Base-by-base conservation (phyloP, 1,139 yeast genomes). In the Pichia sp. region DNA sequence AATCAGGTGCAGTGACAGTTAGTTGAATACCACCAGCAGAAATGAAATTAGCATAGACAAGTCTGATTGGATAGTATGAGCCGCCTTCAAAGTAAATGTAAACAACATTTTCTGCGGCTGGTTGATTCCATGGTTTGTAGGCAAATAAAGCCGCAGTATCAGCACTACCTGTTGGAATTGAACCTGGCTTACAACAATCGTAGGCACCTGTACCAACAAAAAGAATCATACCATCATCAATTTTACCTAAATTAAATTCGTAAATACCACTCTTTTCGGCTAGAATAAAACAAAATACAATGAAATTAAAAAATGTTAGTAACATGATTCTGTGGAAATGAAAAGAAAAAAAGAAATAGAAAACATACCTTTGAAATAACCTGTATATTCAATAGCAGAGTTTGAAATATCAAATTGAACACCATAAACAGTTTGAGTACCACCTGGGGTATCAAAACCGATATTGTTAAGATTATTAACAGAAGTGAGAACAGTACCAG, bases 161-260 rank as follows among this genome's bases (percentile, higher is more conserved):
- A 7, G 48, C 45, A 26, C 39, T 40, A n/a, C 52, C 47, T 1
- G 18, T 18, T 4, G 51, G 40, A 16, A 40, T 7, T 3, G 45
- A 38, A 34, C 52, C 51, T 5, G 52, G 47, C 18, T 48, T 39
- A 50, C 68, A 65, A 52, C 69, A 65, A 22, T 48, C 57, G 34
- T 63, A 61, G 2, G 63, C 67, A 38, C 52, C 54, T 24, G 41
- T 44, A 35, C 66, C 67, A 35, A 64, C 40, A 27, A 52, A 53
- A 4, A 63, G 49, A 49, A 55, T 50, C 3, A 56, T 61, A 27
- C 58, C 53, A 48, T 65, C 66, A 51, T 65, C 68, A 35, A 55
- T 54, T 2, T 43, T 20, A 18, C 39, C 36, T 6, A 61, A 25
- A 3, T 44, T 24, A 25, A 65, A 55, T 4, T 53, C 52, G 42